Evolutionary conservation across 805 yeast species (phyloP), one percentile per base, ranked within the genome.

Genomic region (Candida vartiovaarae): DNA sequence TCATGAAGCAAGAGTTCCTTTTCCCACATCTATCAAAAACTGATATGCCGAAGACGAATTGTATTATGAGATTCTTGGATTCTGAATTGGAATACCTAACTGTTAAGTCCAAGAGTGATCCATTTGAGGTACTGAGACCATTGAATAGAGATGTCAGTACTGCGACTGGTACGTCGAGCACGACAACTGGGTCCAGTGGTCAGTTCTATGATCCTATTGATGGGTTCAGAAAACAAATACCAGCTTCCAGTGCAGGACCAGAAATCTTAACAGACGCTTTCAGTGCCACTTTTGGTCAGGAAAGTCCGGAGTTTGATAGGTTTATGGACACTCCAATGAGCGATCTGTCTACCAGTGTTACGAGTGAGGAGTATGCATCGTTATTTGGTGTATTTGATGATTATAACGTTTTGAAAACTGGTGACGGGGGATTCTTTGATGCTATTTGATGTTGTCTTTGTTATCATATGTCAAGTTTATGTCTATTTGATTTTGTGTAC

Each of bases 301-400:
- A 35, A 6, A 35, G 31, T 26, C 15, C 10, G n/a, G 28, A 23
- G 10, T 32, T 32, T 15, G 34, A 32, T 32, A 6, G n/a, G 20
- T 10, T 32, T 10, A 11, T 32, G n/a, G 30, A 28, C 30, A 28
- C 30, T 9, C 30, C 30, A 28, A 6, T 28, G 9, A 7, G 8
- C 9, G 36, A 24, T 6, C 8, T 25, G 9, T 25, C 38, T 10
- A 15, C 24, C n/a, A 15, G 45, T 5, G 34, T 55, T 11, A 42
- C 60, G 4, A 43, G 48, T 33, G 59, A 55, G 29, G 60, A 57
- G 26, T 55, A 52, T 32, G 51, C 56, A 7, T 48, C 52, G 35
- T 34, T 57, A 23, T 57, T 49, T 38, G 56, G 56, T 5, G 34
- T 57, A 25, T 55, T 57, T 45, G 59, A 56, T 26, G 59, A 54